These are phyloP conservation scores for Salisapilia sapeloensis DNA, from an alignment of 352 stramenopile species.

Conservation along the genomic window DNA sequence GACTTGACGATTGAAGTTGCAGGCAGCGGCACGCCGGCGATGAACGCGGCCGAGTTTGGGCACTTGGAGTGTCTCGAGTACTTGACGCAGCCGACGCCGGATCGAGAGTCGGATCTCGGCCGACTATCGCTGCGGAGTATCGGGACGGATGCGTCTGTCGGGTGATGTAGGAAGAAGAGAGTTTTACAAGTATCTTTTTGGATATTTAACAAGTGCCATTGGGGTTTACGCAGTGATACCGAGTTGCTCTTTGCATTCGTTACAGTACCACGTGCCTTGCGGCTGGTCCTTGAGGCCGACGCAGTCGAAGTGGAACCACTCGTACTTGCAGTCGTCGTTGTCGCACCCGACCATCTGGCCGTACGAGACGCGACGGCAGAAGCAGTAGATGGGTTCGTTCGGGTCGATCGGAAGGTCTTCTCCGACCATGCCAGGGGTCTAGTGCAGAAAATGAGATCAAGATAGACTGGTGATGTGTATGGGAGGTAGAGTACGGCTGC, in stretches of 20 bases:
- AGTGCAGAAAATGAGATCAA: background rate
- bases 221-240: conserved; percentile 14
- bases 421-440: conserved; percentile 15
- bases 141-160: too few species aligned
- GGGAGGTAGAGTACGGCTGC: conserved; percentile 10
- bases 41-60: conserved; percentile 13
- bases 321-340: conserved; percentile 87
- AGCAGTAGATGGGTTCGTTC: conserved; percentile 80
- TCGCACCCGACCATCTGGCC: conserved; percentile 87
- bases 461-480: too few species aligned
- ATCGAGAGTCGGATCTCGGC: too few species aligned
- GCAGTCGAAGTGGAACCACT: conserved; percentile 87
- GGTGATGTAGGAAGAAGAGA: too few species aligned
- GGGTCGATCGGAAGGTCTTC: conserved; percentile 75
- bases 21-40: conserved; percentile 8
- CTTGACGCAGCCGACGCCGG: conserved; percentile 9
- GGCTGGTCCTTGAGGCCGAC: conserved; percentile 76
- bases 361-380: conserved; percentile 75
- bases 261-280: conserved; percentile 69
- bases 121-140: too few species aligned
- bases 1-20: conserved; percentile 5
- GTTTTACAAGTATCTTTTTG: too few species aligned
- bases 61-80: conserved; percentile 17
- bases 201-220: background rate
- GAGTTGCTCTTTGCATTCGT: conserved; percentile 52